Conservation (phyloP, 305 asterid species). For the Caryopteris hybrid region DNA sequence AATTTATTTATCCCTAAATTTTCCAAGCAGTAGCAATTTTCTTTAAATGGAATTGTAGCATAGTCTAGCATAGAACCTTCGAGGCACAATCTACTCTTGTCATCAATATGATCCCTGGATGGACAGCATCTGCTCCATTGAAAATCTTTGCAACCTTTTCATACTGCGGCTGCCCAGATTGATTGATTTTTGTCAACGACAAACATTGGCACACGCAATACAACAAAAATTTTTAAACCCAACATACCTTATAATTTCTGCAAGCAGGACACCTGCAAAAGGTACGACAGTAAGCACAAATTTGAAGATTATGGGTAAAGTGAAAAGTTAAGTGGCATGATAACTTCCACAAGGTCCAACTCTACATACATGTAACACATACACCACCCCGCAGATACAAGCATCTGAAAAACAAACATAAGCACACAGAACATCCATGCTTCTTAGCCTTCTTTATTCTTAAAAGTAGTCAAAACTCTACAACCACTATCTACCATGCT, state of each 20-base stretch:
- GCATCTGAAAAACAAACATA: neutral
- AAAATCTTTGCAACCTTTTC: slow-evolving; percentile 83
- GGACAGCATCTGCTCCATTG: slow-evolving; percentile 72
- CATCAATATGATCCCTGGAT: slow-evolving; percentile 74
- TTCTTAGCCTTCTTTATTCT: neutral
- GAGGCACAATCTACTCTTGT: slow-evolving; percentile 81
- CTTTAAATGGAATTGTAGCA: neutral
- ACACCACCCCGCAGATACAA: slow-evolving; percentile 7
- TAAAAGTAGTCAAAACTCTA: neutral
- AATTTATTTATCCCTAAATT: slow-evolving; percentile 5
- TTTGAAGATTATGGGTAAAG: neutral
- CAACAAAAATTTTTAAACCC: neutral
- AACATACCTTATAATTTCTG: slow-evolving; percentile 75
- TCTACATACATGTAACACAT: neutral
- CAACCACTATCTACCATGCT: neutral
- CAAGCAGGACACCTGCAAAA: slow-evolving; percentile 89
- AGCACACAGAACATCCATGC: neutral
- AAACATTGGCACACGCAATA: slow-evolving; percentile 11
- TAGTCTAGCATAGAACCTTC: slow-evolving; percentile 45
- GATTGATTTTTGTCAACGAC: slow-evolving; percentile 20
- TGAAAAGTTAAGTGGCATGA: neutral
- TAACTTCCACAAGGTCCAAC: neutral
- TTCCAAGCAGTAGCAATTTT: neutral
- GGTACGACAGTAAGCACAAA: slow-evolving; percentile 15
- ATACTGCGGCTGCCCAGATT: slow-evolving; percentile 65